Conservation (phyloP, 352 stramenopile species). For the Pythium dissotocum region DNA sequence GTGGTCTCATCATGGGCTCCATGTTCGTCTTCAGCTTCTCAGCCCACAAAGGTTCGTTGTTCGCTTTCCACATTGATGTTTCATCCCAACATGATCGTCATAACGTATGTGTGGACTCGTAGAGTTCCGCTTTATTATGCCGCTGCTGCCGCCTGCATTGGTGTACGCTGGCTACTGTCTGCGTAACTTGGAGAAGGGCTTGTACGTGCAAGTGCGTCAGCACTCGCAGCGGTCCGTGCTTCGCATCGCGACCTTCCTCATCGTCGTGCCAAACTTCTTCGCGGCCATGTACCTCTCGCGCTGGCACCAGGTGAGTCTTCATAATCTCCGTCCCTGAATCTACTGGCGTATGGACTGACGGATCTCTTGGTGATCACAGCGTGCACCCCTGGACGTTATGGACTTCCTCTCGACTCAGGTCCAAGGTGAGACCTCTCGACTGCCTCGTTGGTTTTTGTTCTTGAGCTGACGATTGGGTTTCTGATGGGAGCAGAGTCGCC, state of each 20-base stretch:
- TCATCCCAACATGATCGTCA: no score
- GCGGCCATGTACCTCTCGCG: conserved; percentile 72
- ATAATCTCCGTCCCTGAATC: not conserved
- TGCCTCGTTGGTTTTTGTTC: not conserved
- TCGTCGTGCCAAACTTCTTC: conserved; percentile 67
- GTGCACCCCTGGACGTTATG: conserved; percentile 77
- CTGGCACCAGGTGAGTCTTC: conserved; percentile 44
- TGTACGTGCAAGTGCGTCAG: conserved; percentile 58
- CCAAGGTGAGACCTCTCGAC: conserved; percentile 36
- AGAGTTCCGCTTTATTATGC: conserved; percentile 89
- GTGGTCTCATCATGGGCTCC: conserved; percentile 61
- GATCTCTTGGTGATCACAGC: conserved; percentile 29
- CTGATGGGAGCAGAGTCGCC: conserved; percentile 14
- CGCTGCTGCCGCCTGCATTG: conserved; percentile 65
- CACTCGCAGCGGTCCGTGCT: conserved; percentile 60
- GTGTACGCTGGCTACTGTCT: conserved; percentile 80
- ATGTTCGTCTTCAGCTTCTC: conserved; percentile 80
- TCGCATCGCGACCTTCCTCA: conserved; percentile 41
- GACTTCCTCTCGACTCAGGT: conserved; percentile 65
- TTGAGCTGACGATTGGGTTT: not conserved
- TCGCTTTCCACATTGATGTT: not conserved
- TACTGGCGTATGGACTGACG: not conserved
- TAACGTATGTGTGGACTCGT: not conserved
- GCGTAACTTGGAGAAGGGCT: conserved; percentile 61
- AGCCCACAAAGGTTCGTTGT: conserved; percentile 69